These are phyloP conservation scores for Barnettozyma salicaria DNA, from an alignment of 805 yeast species.

Conservation along the genomic window DNA sequence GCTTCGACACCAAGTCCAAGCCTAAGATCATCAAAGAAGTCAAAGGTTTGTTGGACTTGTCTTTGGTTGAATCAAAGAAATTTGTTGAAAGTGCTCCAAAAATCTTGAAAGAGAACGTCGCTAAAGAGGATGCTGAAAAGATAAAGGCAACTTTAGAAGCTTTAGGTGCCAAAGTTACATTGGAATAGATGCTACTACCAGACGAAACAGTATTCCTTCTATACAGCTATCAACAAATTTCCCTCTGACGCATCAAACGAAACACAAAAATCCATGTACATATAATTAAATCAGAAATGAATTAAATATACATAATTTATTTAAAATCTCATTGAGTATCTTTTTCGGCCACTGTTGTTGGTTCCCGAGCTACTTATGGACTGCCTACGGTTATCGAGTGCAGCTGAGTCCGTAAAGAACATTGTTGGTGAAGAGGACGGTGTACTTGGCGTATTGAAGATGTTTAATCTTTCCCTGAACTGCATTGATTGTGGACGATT, in stretches of 20 bases:
- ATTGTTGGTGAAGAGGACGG: constrained; percentile 1
- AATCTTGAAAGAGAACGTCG: constrained; percentile 87
- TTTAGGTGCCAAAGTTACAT: constrained; percentile 85
- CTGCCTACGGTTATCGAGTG: not conserved
- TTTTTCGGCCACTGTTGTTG: constrained; percentile 8
- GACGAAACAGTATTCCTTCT: not conserved
- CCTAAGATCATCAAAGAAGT: constrained; percentile 98
- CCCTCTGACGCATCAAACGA: not conserved
- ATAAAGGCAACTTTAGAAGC: constrained; percentile 89
- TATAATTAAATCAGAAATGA: constrained; percentile 4
- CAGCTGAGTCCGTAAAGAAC: constrained; percentile 2
- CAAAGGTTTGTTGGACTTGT: constrained; percentile 82
- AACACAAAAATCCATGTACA: constrained; percentile 5
- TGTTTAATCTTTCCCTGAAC: not conserved
- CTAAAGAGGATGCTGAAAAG: constrained; percentile 97
- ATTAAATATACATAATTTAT: not conserved
- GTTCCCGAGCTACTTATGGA: not conserved
- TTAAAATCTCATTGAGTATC: constrained; percentile 25
- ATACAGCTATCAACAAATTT: too few relatives aligned
- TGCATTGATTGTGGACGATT: constrained; percentile 3
- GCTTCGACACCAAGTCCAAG: constrained; percentile 90
- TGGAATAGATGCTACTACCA: constrained; percentile 50
- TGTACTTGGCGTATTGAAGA: not conserved
- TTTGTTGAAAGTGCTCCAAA: constrained; percentile 98
- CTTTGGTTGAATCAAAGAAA: constrained; percentile 95